Conservation (phyloP, 768 basidiomycete genomes). For the Kockovaella imperatae region DNA sequence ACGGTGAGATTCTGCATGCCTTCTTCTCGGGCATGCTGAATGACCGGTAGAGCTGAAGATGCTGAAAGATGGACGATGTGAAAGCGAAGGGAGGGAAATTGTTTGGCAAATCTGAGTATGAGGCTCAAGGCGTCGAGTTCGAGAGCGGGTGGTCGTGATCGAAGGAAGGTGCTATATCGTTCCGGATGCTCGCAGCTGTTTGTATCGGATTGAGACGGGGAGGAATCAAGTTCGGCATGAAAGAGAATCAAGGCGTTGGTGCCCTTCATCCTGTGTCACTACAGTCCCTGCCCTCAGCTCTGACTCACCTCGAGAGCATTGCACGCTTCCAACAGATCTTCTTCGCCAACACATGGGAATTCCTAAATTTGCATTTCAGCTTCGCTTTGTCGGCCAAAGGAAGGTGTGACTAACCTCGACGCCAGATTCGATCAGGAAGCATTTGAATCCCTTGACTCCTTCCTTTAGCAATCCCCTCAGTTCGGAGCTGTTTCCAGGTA, state of each 20-base stretch:
- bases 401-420: constrained; percentile 59
- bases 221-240: constrained; percentile 68
- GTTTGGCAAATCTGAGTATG: constrained; percentile 59
- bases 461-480: constrained; percentile 65
- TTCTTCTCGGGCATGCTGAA: constrained; percentile 59
- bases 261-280: constrained; percentile 49
- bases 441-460: constrained; percentile 94
- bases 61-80: constrained; percentile 97
- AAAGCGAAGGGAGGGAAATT: constrained; percentile 54
- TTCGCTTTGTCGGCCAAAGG: constrained; percentile 3
- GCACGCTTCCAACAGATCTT: constrained; percentile 65
- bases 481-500: constrained; percentile 77
- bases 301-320: constrained; percentile 58
- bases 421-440: constrained; percentile 90
- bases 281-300: neutral
- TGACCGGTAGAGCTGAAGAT: constrained; percentile 65
- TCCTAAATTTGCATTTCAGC: constrained; percentile 52
- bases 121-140: constrained; percentile 76
- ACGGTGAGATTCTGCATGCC: constrained; percentile 66
- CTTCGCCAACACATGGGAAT: constrained; percentile 75
- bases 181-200: no score
- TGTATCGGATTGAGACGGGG: constrained; percentile 51
- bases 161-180: constrained; percentile 80
- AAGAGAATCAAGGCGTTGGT: constrained; percentile 69
- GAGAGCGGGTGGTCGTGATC: constrained; percentile 70